These are phyloP conservation scores for Noccaea caerulescens DNA, from an alignment of 345 rosid genomes.

Conservation along the genomic window DNA sequence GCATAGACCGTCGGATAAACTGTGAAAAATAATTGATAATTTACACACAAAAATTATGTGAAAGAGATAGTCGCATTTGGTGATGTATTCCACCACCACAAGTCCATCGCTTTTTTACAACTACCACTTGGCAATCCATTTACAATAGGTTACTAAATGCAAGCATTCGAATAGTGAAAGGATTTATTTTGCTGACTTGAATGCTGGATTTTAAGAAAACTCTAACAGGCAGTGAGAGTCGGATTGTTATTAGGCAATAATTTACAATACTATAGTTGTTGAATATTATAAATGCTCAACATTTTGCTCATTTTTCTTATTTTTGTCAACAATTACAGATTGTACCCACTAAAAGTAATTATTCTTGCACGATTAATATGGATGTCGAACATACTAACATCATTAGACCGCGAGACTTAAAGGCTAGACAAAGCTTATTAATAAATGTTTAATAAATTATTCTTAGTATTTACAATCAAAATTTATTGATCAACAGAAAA, in stretches of 20 bases:
- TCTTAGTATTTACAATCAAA: too few species aligned
- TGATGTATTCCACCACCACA: too few species aligned
- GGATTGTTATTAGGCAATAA: background rate
- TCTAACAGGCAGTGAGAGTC: background rate
- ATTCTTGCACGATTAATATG: too few species aligned
- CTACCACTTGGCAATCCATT: background rate
- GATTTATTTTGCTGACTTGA: background rate
- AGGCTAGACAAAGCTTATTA: too few species aligned
- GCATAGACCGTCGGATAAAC: background rate
- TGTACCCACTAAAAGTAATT: too few species aligned
- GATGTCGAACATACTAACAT: too few species aligned
- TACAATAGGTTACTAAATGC: constrained; percentile 1
- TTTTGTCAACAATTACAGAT: too few species aligned
- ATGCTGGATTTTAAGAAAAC: background rate
- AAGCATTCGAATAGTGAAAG: background rate
- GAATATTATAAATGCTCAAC: too few species aligned
- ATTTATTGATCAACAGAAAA: too few species aligned
- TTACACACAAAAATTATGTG: background rate
- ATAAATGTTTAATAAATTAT: too few species aligned
- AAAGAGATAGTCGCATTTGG: background rate
- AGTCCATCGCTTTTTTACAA: background rate
- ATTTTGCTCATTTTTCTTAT: too few species aligned
- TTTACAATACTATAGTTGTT: background rate
- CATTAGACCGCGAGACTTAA: too few species aligned
- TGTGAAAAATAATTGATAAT: background rate